Conservation (phyloP, 495 filamentous ascomycete genomes). For the Talaromyces proteolyticus region DNA sequence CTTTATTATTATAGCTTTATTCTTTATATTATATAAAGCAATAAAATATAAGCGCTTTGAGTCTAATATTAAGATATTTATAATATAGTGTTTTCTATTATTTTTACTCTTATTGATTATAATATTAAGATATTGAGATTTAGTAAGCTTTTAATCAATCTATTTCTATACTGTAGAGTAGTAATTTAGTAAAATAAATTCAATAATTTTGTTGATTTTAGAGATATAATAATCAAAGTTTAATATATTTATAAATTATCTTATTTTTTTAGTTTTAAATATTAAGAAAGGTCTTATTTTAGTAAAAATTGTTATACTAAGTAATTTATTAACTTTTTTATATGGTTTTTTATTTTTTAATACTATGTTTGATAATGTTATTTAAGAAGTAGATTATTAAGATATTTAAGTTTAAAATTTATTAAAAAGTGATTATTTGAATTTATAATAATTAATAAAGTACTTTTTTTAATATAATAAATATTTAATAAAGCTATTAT, state of each 20-base stretch:
- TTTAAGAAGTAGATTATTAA: neutral
- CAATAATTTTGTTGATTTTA: neutral
- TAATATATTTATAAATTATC: neutral
- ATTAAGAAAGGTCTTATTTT: neutral
- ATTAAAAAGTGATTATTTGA: neutral
- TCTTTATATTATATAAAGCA: neutral
- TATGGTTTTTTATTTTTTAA: neutral
- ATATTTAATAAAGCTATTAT: neutral
- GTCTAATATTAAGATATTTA: neutral
- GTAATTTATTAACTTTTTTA: neutral
- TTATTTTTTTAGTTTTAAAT: neutral
- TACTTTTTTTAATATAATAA: neutral
- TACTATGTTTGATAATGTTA: neutral
- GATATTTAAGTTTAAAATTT: neutral
- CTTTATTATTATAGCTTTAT: neutral
- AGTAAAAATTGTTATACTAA: neutral
- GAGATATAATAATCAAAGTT: neutral
- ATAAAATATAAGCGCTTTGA: neutral
- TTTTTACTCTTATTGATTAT: neutral
- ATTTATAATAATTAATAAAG: neutral
- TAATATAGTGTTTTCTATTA: neutral
- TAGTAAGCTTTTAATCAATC: neutral
- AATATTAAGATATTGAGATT: constrained; percentile 1
- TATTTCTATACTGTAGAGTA: neutral
- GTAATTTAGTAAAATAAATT: neutral